Conservation (phyloP, 2,329 filamentous ascomycete genomes). For the Helotiales sp. region DNA sequence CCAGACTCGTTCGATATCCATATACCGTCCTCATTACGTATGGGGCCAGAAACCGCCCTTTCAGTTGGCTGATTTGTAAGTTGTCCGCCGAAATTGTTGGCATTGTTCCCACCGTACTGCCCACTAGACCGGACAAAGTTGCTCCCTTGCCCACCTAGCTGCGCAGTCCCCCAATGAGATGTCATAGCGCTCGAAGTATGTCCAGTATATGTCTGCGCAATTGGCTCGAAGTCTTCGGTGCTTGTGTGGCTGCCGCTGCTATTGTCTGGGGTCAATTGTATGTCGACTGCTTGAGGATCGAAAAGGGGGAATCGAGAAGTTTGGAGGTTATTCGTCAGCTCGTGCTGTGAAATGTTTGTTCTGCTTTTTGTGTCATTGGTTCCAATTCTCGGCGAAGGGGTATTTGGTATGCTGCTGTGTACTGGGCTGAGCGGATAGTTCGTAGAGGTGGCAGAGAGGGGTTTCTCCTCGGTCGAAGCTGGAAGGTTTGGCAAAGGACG, state of each 20-base stretch:
- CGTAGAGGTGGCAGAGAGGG: conserved; percentile 17
- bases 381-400: conserved; percentile 25
- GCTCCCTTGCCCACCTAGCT: conserved; percentile 12
- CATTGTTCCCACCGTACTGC: conserved; percentile 11
- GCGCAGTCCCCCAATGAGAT: conserved; percentile 26
- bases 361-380: conserved; percentile 22
- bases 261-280: conserved; percentile 35
- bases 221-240: conserved; percentile 29
- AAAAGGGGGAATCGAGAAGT: conserved; percentile 19
- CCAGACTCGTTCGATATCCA: conserved; percentile 30
- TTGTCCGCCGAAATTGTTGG: conserved; percentile 12
- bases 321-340: conserved; percentile 24
- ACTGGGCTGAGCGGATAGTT: conserved; percentile 32
- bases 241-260: conserved; percentile 36
- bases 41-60: conserved; percentile 4
- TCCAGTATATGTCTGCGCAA: conserved; percentile 23
- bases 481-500: conserved; percentile 19
- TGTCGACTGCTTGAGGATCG: conserved; percentile 15
- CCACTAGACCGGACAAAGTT: conserved; percentile 10
- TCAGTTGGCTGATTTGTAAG: conserved; percentile 10
- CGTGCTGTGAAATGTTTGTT: conserved; percentile 25
- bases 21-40: conserved; percentile 28
- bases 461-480: conserved; percentile 16
- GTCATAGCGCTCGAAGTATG: conserved; percentile 28
- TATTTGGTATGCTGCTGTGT: conserved; percentile 30